phyloP scores from a whole-genome alignment of 129 eudicot species.

The Artemisia tridentata region DNA sequence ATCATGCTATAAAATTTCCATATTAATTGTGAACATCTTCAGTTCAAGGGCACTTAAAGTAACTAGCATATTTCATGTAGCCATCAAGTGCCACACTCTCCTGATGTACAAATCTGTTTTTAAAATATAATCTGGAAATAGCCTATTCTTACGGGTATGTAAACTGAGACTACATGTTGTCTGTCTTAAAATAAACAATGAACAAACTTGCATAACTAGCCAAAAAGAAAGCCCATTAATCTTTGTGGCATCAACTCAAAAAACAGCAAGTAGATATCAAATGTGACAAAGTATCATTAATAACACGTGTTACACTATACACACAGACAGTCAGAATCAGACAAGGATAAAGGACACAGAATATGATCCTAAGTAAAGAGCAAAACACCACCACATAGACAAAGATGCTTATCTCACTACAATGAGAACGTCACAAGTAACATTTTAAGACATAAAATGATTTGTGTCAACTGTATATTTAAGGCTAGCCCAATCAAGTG shows the following conservation, averaged over 20 bases:
- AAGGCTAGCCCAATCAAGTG: neutral
- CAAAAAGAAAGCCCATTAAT: conserved; percentile 2
- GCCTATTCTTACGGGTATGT: neutral
- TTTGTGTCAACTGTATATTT: neutral
- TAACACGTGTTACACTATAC: neutral
- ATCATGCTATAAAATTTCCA: neutral
- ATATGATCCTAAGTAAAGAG: conserved; percentile 21
- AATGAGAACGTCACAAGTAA: neutral
- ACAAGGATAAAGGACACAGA: conserved; percentile 5
- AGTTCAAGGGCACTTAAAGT: neutral
- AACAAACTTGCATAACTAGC: neutral
- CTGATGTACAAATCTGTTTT: no score
- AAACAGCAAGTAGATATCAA: neutral
- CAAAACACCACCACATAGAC: conserved; percentile 14
- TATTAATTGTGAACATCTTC: conserved; percentile 1
- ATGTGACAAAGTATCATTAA: neutral
- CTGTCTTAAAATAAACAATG: no score
- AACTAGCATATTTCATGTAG: neutral
- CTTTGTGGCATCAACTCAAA: conserved; percentile 12
- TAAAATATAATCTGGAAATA: neutral
- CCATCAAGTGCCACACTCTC: neutral
- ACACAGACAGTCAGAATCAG: neutral
- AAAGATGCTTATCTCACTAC: conserved; percentile 33
- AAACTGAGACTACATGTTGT: no score
- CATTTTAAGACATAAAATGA: neutral